Evolutionary conservation across 1,139 yeast species (phyloP).

Genomic region (Yarrowia galli): DNA sequence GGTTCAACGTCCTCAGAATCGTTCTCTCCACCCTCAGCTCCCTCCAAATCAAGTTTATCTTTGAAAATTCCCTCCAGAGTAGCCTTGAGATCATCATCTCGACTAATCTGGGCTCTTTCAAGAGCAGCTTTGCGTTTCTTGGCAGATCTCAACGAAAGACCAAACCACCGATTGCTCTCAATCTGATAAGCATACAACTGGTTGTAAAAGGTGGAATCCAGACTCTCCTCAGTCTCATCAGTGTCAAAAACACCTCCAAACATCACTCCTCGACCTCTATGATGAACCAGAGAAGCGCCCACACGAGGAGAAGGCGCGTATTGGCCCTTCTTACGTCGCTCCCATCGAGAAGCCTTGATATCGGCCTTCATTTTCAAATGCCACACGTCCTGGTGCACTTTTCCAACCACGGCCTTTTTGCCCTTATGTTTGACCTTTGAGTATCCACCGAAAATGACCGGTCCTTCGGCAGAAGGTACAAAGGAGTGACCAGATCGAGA

Average conservation of each 20-base stretch:
- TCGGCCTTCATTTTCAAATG: conserved; percentile 85
- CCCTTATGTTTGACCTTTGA: conserved; percentile 84
- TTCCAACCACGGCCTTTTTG: conserved; percentile 89
- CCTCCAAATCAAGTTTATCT: conserved; percentile 59
- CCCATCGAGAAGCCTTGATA: conserved; percentile 82
- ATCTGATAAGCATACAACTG: conserved; percentile 81
- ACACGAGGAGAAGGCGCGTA: conserved; percentile 90
- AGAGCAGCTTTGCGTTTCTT: conserved; percentile 52
- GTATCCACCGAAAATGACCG: conserved; percentile 90
- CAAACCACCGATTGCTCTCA: conserved; percentile 90
- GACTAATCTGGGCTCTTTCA: conserved; percentile 47
- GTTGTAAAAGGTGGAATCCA: conserved; percentile 85
- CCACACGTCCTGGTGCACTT: conserved; percentile 91
- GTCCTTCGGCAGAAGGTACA: conserved; percentile 83
- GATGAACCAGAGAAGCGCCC: conserved; percentile 90
- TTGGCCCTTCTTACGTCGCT: conserved; percentile 87
- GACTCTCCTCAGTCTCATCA: conserved; percentile 92
- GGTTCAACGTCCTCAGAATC: conserved; percentile 47
- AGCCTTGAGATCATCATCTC: conserved; percentile 85
- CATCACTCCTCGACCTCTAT: conserved; percentile 89
- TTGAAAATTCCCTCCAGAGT: conserved; percentile 76
- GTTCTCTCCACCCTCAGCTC: conserved; percentile 57
- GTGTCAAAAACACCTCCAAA: conserved; percentile 97
- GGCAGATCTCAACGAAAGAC: conserved; percentile 69
- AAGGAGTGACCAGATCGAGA: conserved; percentile 94